Percentiles rank a stretch among this genome's conserved stretches.
These are phyloP conservation scores for Phytopythium aichiense DNA, from an alignment of 352 stramenopile species.

Conservation along the genomic window DNA sequence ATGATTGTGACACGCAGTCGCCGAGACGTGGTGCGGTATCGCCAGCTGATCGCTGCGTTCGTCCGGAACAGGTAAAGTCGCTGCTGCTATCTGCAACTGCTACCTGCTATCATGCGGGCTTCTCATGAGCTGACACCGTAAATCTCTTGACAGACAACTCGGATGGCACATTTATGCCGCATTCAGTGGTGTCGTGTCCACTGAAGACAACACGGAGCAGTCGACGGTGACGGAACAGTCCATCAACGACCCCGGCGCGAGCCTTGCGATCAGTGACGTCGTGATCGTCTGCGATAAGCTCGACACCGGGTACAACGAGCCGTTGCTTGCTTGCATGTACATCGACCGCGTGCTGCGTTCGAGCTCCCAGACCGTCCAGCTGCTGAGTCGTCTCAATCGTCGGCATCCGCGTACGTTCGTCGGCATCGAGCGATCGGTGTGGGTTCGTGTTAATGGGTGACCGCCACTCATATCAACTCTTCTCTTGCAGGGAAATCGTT, in stretches of 20 bases:
- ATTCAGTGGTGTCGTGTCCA: conserved; percentile 50
- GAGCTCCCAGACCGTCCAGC: conserved; percentile 66
- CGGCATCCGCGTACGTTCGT: conserved; percentile 30
- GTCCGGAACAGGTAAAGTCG: conserved; percentile 39
- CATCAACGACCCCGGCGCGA: conserved; percentile 48
- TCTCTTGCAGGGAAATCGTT: conserved; percentile 27
- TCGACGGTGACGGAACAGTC: conserved; percentile 52
- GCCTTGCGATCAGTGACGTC: conserved; percentile 55
- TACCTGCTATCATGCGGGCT: neutral
- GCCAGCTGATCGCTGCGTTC: conserved; percentile 56
- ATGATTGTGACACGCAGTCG: conserved; percentile 81
- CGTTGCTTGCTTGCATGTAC: conserved; percentile 70
- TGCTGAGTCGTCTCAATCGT: conserved; percentile 80
- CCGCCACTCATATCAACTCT: neutral
- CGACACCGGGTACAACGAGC: conserved; percentile 83
- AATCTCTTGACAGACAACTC: conserved; percentile 17
- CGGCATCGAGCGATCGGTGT: neutral
- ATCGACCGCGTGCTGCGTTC: conserved; percentile 74
- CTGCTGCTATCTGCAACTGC: neutral
- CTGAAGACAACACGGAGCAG: conserved; percentile 14
- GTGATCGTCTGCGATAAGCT: conserved; percentile 87
- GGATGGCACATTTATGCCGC: conserved; percentile 67
- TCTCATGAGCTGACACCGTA: neutral
- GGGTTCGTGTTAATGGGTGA: neutral
- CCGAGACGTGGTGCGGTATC: conserved; percentile 76